phyloP scores from a whole-genome alignment of 1,284 basidiomycete species.

The Fomitopsis palustris region DNA sequence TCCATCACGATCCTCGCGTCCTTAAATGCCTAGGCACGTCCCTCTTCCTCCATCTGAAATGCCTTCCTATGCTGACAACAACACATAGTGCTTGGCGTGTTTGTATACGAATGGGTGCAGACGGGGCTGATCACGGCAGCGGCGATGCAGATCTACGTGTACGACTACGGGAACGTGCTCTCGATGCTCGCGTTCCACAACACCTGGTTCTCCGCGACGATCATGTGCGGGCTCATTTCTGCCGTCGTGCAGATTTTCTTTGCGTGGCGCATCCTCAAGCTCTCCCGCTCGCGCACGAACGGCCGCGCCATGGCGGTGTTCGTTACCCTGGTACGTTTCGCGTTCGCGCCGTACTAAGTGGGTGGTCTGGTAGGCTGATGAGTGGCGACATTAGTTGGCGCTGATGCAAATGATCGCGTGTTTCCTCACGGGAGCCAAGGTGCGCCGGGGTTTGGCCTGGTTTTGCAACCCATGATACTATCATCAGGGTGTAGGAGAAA shows the following conservation, averaged over 20 bases:
- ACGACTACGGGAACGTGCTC: conserved; percentile 12
- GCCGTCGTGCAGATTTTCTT: conserved; percentile 16
- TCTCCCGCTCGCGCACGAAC: conserved; percentile 7
- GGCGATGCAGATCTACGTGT: conserved; percentile 14
- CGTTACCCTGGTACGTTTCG: conserved; percentile 7
- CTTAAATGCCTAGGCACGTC: conserved; percentile 3
- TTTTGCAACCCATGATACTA: neutral
- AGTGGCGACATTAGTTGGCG: neutral
- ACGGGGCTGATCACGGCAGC: conserved; percentile 11
- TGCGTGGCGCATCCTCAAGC: conserved; percentile 16
- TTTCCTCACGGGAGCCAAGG: neutral
- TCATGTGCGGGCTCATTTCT: conserved; percentile 17
- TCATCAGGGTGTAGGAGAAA: neutral
- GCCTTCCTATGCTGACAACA: neutral
- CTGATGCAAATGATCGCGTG: neutral
- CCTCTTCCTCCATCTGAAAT: neutral
- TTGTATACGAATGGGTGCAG: conserved; percentile 13
- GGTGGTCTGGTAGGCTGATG: too few species aligned
- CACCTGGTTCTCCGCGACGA: conserved; percentile 19
- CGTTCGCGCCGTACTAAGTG: neutral
- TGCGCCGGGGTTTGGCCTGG: neutral
- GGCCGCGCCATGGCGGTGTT: conserved; percentile 3
- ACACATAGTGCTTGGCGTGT: conserved; percentile 13
- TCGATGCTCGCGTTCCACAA: conserved; percentile 10
- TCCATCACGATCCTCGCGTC: conserved; percentile 1